Evolutionary conservation across 192 early-diverging fungal species (phyloP).

Genomic region (Gamsiella multidivaricata): DNA sequence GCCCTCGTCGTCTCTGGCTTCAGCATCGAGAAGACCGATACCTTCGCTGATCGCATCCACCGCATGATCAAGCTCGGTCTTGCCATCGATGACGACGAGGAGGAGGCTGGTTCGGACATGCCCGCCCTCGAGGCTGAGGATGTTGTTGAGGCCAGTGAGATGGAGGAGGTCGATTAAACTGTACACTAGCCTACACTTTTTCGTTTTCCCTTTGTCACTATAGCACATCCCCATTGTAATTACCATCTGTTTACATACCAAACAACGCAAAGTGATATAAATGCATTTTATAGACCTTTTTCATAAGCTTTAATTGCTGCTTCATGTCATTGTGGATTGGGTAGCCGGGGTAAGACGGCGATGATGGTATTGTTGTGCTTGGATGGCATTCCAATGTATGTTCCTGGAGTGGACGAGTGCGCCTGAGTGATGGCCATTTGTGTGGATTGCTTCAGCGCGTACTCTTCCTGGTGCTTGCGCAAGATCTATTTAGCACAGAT

Average conservation of each 20-base stretch:
- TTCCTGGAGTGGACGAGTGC: slow-evolving; percentile 17
- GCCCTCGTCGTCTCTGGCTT: slow-evolving; percentile 97
- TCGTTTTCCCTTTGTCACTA: slow-evolving; percentile 54
- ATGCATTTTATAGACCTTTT: too few species aligned
- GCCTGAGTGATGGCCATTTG: slow-evolving; percentile 24
- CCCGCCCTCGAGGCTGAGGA: slow-evolving; percentile 55
- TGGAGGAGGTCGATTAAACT: slow-evolving; percentile 57
- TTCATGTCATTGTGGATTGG: too few species aligned
- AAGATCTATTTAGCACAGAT: slow-evolving; percentile 15
- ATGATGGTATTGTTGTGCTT: slow-evolving; percentile 39
- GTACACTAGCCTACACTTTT: slow-evolving; percentile 14
- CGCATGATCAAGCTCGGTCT: slow-evolving; percentile 99
- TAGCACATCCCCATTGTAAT: too few species aligned
- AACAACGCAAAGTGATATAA: too few species aligned
- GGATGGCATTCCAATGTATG: slow-evolving; percentile 19
- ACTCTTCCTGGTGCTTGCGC: slow-evolving; percentile 41
- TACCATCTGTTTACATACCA: too few species aligned
- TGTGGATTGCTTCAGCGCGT: slow-evolving; percentile 20
- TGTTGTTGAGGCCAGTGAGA: slow-evolving; percentile 55
- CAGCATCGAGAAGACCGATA: slow-evolving; percentile 94
- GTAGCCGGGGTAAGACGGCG: slow-evolving; percentile 22
- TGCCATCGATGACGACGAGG: slow-evolving; percentile 90
- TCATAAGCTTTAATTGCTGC: too few species aligned
- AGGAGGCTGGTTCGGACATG: slow-evolving; percentile 54
- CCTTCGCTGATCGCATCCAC: slow-evolving; percentile 95